Evolutionary conservation across 2,329 filamentous ascomycete species (phyloP).

Genomic region (Zopfia rhizophila): DNA sequence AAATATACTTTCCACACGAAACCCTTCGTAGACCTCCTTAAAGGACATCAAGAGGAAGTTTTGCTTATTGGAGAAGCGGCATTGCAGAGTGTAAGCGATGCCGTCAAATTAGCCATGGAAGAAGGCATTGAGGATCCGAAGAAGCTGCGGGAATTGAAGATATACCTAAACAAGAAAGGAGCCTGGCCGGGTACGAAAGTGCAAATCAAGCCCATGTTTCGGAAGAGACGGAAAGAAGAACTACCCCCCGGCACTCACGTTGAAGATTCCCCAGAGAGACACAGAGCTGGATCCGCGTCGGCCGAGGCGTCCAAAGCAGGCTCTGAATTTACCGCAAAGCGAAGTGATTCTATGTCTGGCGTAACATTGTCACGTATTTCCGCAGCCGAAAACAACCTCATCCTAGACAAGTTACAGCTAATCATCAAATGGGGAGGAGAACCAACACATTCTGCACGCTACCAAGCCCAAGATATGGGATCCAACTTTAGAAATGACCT

Average conservation of each 20-base stretch:
- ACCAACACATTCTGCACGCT: constrained; percentile 94
- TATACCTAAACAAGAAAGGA: constrained; percentile 91
- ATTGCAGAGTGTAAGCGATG: constrained; percentile 85
- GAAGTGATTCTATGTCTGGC: constrained; percentile 85
- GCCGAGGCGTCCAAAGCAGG: constrained; percentile 36
- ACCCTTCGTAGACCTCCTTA: constrained; percentile 93
- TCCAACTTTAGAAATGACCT: constrained; percentile 97
- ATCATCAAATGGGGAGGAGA: constrained; percentile 99
- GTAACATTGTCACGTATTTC: constrained; percentile 94
- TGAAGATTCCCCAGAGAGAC: constrained; percentile 43
- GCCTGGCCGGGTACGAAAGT: constrained; percentile 96
- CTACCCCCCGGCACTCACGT: constrained; percentile 46
- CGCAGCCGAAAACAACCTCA: constrained; percentile 89
- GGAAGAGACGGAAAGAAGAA: constrained; percentile 80
- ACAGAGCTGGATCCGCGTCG: constrained; percentile 27
- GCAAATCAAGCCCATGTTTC: constrained; percentile 99
- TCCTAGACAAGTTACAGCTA: constrained; percentile 94
- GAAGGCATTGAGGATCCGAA: constrained; percentile 84
- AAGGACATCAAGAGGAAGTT: constrained; percentile 96
- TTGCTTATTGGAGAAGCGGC: constrained; percentile 92
- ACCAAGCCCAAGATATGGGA: constrained; percentile 94
- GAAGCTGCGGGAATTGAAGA: constrained; percentile 86
- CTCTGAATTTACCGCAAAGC: constrained; percentile 35
- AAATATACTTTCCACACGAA: constrained; percentile 99
- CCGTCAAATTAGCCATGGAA: constrained; percentile 81